phyloP scores from a whole-genome alignment of 345 rosid species.

The Citrus inodora region DNA sequence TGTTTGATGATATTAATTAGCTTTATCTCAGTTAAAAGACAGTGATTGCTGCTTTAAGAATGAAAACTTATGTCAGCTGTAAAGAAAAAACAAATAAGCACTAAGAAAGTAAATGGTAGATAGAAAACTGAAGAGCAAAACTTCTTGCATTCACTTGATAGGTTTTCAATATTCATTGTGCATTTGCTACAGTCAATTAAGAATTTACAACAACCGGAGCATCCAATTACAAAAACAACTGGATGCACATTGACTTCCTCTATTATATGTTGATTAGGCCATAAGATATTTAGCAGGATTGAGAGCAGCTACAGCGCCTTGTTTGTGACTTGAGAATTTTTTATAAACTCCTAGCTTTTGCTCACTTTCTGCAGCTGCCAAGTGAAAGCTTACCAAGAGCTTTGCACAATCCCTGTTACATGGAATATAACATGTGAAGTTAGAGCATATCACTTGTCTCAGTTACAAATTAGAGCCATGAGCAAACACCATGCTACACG shows the following conservation, averaged over 20 bases:
- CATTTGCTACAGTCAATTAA: neutral
- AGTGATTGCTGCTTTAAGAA: too few relatives aligned
- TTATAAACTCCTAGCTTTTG: constrained; percentile 38
- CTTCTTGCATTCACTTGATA: neutral
- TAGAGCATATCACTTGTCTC: neutral
- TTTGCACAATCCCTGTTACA: constrained; percentile 65
- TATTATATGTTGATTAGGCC: neutral
- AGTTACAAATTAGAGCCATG: neutral
- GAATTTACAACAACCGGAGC: neutral
- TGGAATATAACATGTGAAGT: neutral
- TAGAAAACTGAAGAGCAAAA: neutral
- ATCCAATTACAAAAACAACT: neutral
- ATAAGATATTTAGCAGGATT: constrained; percentile 50
- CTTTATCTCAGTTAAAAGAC: too few relatives aligned
- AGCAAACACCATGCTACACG: too few relatives aligned
- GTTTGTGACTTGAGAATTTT: constrained; percentile 54
- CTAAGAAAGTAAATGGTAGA: too few relatives aligned
- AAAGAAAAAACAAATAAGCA: too few relatives aligned
- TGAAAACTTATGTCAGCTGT: too few relatives aligned
- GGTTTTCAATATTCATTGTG: neutral
- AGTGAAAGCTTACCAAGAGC: constrained; percentile 49
- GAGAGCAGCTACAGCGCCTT: constrained; percentile 51
- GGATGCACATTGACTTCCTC: neutral
- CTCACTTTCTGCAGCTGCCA: constrained; percentile 50
- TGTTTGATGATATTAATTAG: too few relatives aligned